Percentiles rank a stretch among this genome's conserved stretches.
phyloP scores from a whole-genome alignment of 2,329 filamentous ascomycete species.

The Microcyclosporella mali region DNA sequence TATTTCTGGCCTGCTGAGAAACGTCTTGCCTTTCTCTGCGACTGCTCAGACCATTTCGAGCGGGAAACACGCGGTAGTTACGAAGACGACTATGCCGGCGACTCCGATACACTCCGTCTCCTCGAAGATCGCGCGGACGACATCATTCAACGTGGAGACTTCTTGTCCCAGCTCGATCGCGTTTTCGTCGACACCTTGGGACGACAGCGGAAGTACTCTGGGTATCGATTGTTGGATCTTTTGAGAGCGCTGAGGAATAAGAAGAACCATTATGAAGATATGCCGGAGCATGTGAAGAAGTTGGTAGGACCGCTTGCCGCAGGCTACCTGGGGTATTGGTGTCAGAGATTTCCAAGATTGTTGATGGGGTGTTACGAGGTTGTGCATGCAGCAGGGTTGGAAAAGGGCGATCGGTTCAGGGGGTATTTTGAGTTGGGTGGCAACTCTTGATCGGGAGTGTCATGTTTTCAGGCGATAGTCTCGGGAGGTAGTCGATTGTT shows the following conservation, averaged over 20 bases:
- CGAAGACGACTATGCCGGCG: constrained; percentile 27
- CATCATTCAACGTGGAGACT: constrained; percentile 58
- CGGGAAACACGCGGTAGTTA: constrained; percentile 68
- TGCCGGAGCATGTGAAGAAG: constrained; percentile 71
- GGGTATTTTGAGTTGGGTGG: constrained; percentile 55
- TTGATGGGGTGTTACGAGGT: constrained; percentile 74
- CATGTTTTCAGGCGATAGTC: not conserved
- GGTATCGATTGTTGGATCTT: constrained; percentile 74
- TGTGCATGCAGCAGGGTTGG: constrained; percentile 60
- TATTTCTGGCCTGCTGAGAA: constrained; percentile 96
- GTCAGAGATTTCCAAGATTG: constrained; percentile 67
- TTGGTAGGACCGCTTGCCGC: constrained; percentile 69
- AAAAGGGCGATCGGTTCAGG: constrained; percentile 59
- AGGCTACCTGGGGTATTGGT: constrained; percentile 75
- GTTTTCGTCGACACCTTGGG: constrained; percentile 84
- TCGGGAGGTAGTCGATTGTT: not conserved
- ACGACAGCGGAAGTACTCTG: constrained; percentile 93
- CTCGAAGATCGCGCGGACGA: constrained; percentile 47
- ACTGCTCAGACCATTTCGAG: constrained; percentile 94
- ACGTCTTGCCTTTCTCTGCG: constrained; percentile 84
- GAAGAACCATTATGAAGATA: constrained; percentile 95
- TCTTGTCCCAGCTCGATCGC: constrained; percentile 67
- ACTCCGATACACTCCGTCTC: constrained; percentile 56
- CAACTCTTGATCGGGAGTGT: not conserved
- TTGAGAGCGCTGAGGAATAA: constrained; percentile 89